phyloP scores from a whole-genome alignment of 257 asterid species.

The Solanum sparsipilum region DNA sequence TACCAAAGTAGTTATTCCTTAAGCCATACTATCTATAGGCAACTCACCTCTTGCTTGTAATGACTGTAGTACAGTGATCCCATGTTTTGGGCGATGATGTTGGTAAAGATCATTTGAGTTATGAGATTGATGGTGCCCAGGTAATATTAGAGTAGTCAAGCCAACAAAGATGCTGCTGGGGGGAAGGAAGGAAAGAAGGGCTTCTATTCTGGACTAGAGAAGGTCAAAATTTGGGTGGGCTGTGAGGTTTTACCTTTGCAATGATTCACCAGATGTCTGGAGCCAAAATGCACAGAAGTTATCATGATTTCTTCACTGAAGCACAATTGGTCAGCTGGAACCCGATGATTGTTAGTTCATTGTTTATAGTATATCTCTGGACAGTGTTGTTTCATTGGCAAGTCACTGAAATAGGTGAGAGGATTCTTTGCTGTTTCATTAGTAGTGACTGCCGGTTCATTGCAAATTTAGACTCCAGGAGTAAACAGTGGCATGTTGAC shows the following conservation, averaged over 20 bases:
- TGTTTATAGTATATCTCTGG: neutral
- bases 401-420: neutral
- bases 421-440: neutral
- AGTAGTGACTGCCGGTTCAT: neutral
- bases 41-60: neutral
- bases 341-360: neutral
- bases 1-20: neutral
- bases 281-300: neutral
- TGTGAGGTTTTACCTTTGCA: neutral
- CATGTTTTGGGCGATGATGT: neutral
- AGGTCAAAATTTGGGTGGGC: neutral
- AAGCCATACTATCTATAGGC: neutral
- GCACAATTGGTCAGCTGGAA: neutral
- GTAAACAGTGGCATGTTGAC: neutral
- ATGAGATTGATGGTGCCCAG: neutral
- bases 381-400: neutral
- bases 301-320: neutral
- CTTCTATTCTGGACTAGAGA: neutral
- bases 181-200: neutral
- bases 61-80: neutral
- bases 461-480: neutral
- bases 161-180: neutral
- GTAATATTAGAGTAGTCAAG: neutral
- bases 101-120: neutral
- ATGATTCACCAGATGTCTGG: neutral